Base-by-base conservation (phyloP, 2,329 filamentous ascomycete species). In the Teratosphaeria viscida region DNA sequence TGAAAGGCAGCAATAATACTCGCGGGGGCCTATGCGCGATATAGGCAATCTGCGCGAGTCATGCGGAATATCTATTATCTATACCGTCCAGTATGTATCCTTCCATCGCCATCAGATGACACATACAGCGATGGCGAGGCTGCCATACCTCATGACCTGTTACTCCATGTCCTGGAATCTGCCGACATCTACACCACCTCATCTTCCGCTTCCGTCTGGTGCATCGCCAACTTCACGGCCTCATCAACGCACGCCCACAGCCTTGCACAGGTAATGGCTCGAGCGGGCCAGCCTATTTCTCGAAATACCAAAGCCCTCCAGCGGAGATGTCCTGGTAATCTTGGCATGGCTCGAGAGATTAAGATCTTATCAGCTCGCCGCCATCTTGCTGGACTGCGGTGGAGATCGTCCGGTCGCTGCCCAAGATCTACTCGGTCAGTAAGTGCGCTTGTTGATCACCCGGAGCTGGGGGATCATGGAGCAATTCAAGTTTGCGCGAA, bases 131-230 rank as follows among this genome's bases (percentile, higher is more conserved):
- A 58, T 58, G 57, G 19, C 29, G 49, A 52, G n/a, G 23, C 52
- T 58, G 6, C 57, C 58, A 23, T 47, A 58, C 19, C 19, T 19
- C 19, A 19, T 35, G 60, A 63, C 23, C 19, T 63, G 16, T 11
- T 61, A 3, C 49, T 63, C 12, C 32, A 54, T 19, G 37, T 63
- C 4, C 14, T 57, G 16, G 35, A 23, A 8, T 26, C 16, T 8
- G 16, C 56, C 10, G 61, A 61, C 55, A 58, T 62, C 52, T 55
- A 62, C 57, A 57, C 58, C 16, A 59, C 62, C 58, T 55, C 16
- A 59, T 63, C 58, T 55, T 60, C 6, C 35, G 37, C 19, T 56
- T 57, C n/a, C 59, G 60, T 12, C 29, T 59, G 26, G 35, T 54
- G 19, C 55, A 55, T 37, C 56, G 53, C 10, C 55, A 37, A 29